Evolutionary conservation across 768 basidiomycete genomes (phyloP), one percentile per base, ranked within the genome.

Genomic region (Rossbeevera mucosa): DNA sequence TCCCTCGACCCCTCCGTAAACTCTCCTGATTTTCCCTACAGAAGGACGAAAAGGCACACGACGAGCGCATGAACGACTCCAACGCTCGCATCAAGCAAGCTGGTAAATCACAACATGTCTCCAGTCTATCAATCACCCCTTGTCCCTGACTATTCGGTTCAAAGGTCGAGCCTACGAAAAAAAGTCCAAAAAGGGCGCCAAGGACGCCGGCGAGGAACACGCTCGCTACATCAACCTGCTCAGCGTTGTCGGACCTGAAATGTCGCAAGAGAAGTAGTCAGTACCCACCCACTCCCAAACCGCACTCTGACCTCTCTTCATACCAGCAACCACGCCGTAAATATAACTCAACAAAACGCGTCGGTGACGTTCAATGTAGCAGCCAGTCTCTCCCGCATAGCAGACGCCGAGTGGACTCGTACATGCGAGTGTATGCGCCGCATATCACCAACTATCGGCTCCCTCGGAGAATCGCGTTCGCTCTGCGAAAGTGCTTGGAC

Each of bases 11-110:
- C 36, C 45, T 4, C 41, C 25, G 21, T 20, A 2, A 51, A 5
- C 41, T 47, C 30, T 29, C 30, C 53, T 57, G 9, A 43, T 14
- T 43, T 52, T 16, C 11, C 28, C 21, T 42, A 18, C 62, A 91
- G 88, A 91, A 87, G 75, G 88, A 88, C 60, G 89, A 91, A 70
- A 85, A 81, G 65, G 71, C 74, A 2, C 87, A 91, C 58, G 89
- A 91, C 55, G 87, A 88, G 33, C 76, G 77, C 55, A 79, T 91
- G 54, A 71, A 76, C 14, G 79, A 68, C 53, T 81, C 84, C 18
- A 89, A 90, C 58, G 76, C 77, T 7, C 85, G 75, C 66, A 85
- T 91, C 47, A 90, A 89, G 63, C 84, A 87, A 72, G 89, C 89
- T 46, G 82, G 86, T 85, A 52, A 38, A 47, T 31, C 28, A 24